These are phyloP conservation scores for Ochetophila trinervis DNA, from an alignment of 306 rosid genomes.

Conservation along the genomic window DNA sequence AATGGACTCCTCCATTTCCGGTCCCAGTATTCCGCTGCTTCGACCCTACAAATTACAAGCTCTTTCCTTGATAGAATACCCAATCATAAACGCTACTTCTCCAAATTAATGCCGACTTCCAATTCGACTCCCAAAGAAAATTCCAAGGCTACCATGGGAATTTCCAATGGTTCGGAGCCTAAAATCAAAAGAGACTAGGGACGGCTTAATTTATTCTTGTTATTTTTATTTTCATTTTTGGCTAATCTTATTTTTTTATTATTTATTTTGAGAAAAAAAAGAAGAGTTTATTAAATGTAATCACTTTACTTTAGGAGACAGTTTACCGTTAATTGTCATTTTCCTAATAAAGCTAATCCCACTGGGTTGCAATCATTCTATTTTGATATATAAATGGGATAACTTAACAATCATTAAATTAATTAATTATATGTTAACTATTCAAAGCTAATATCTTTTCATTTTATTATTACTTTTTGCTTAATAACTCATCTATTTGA, in stretches of 20 bases:
- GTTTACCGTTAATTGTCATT: conserved; percentile 46
- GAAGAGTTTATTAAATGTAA: no score
- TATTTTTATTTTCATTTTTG: no score
- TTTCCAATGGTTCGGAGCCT: conserved; percentile 10
- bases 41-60: conserved; percentile 33
- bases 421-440: neutral
- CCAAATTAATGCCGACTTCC: neutral
- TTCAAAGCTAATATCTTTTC: no score
- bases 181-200: conserved; percentile 34
- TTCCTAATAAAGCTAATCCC: conserved; percentile 20
- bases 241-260: no score
- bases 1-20: conserved; percentile 18
- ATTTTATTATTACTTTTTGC: no score
- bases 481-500: no score
- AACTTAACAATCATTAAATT: conserved; percentile 14
- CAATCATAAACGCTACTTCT: conserved; percentile 14
- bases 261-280: no score
- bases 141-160: conserved; percentile 16
- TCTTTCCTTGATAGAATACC: conserved; percentile 1
- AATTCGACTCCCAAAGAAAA: neutral
- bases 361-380: conserved; percentile 2
- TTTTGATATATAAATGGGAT: neutral
- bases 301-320: conserved; percentile 9
- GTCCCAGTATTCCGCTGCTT: conserved; percentile 30
- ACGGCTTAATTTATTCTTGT: no score